Base-by-base conservation (phyloP, 2,329 filamentous ascomycete genomes). In the Teratosphaeria pseudoeucalypti region DNA sequence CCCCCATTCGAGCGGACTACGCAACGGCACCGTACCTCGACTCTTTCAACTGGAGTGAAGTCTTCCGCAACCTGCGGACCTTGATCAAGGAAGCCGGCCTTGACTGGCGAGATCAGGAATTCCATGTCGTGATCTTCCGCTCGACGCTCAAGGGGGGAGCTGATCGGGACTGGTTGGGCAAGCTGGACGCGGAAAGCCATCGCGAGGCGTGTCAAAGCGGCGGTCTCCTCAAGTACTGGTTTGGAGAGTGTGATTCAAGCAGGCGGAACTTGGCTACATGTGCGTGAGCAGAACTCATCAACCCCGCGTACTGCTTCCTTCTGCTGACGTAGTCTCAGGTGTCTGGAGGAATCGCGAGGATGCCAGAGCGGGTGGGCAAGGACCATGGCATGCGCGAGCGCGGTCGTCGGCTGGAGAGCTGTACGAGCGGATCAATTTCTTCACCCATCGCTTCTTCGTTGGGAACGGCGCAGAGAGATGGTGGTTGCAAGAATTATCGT, bases 161-260 rank as follows among this genome's bases (percentile, higher is more conserved):
- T 1, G 84, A 90, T 63, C 84, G 84, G 61, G 82, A 82, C 11
- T 80, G 87, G 60, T 80, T 96, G 47, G 85, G 85, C 49, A 79
- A 80, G 29, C 79, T 96, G 34, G 92, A 96, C 74, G 85, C 86
- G 69, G 84, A 84, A 61, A 88, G 88, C 6, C 91, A 96, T 72
- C 80, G 82, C 27, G 91, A 96, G 72, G 92, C 92, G 12, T 86
- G 86, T 19, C 81, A 81, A 47, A 89, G 85, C 67, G 91, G 91
- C 6, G 90, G 90, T 0, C 82, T 96, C 70, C 75, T 96, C 70
- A 95, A 95, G 73, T 96, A 96, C 74, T 96, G 92, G 90, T 96
- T 95, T 73, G 90, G 90, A 2, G 79, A 77, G 37, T 86, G 87
- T 23, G 85, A 95, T 75, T 76, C 73, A 52, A 79, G 87, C 57